Evolutionary conservation across 768 basidiomycete species (phyloP), one percentile per base, ranked within the genome.

Genomic region (Auricularia auricula-judae): DNA sequence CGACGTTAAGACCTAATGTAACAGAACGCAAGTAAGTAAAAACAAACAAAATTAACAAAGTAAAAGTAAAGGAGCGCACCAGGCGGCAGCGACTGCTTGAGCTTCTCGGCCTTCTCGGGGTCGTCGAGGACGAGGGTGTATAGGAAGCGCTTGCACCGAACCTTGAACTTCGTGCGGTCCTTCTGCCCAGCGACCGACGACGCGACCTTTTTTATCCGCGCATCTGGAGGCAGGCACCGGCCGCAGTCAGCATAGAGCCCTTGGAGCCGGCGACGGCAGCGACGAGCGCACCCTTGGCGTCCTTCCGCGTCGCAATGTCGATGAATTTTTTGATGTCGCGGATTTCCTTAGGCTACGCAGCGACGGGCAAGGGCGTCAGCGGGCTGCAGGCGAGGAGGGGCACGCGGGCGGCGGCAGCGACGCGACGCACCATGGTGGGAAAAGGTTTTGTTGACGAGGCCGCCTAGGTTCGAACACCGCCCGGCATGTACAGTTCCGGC

Each of bases 321-420:
- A 98, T 91, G 82, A 98, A 98, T 78, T 91, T 83, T 82, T 98
- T 99, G 84, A 98, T 98, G 79, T 98, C 95, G 72, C 84, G 83
- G 81, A 99, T 87, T 86, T 98, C 91, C 81, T 97, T 94, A 66
- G 96, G 94, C 96, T 98, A 72, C 34, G n/a, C 39, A 36, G 59
- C 23, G 36, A 33, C 23, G 23, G 23, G 7, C 7, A 35, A 3
- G 4, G 2, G 56, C 10, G 34, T 34, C 8, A 23, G 56, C 34
- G 18, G 33, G 56, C 18, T 1, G 29, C 18, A 8, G 56, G 56
- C 56, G 34, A 29, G 29, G 29, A 29, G 2, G 29, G 0, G 29
- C 29, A 3, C 29, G 29, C 29, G 29, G 29, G 56, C 34, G 56
- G 29, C 56, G 56, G 18, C 56, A 4, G 56, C 56, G 56, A 59